Evolutionary conservation across 345 rosid species (phyloP), one percentile per base, ranked within the genome.

Genomic region (Nasturtium officinale): DNA sequence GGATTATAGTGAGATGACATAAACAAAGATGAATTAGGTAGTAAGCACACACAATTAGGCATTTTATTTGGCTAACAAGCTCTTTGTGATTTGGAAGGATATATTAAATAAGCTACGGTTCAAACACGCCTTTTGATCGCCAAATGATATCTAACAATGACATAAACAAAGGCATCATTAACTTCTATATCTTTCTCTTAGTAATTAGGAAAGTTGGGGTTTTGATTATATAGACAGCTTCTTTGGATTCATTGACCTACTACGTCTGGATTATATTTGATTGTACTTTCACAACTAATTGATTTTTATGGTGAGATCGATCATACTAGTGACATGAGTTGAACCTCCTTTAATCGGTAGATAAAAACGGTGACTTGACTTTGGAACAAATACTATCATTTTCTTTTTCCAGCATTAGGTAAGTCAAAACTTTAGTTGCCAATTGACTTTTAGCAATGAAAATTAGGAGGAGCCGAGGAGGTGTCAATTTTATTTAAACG

Each of bases 1-100:
- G 51, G n/a, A 3, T 25, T 52, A 42, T 46, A 46, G 4, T 5
- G 18, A 42, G 17, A 0, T 40, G 18, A 42, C 46, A 0, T 40
- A 13, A 40, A 42, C 17, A 47, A 20, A 61, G 16, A 52, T 29
- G 20, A 37, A 32, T 63, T 73, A 45, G 57, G 77, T 38, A 7
- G 20, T 53, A 0, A 30, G 6, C 4, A 62, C 62, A 28, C 46
- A 9, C 42, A 63, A 63, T 53, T 68, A 68, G 61, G 61, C 50
- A 23, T 52, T 37, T 67, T 7, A 7, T 32, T 32, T 23, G 53
- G 63, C 42, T 42, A 26, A 2, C 62, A 16, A 40, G 10, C 29
- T 53, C 10, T 26, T 26, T 17, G 20, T n/a, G 18, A 45, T n/a
- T 45, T 45, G 18, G 20, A 45, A n/a, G 48, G 48, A 40, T 1